phyloP scores from a whole-genome alignment of 176 grass and related monocot species.

The Raddia guianensis region DNA sequence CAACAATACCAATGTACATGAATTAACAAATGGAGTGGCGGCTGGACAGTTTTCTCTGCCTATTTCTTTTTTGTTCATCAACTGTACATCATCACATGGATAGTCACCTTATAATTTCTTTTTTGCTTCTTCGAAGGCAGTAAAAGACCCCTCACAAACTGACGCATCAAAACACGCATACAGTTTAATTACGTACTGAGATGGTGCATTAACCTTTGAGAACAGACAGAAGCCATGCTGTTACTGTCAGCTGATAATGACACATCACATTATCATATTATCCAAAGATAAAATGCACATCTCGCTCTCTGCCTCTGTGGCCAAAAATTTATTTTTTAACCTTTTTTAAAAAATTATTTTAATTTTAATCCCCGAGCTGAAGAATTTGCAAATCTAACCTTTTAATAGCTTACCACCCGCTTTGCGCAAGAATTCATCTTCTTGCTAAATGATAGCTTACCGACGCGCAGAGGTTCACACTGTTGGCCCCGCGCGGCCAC shows the following conservation, averaged over 20 bases:
- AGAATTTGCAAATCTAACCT: no score
- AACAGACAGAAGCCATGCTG: constrained; percentile 7
- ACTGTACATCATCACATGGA: not conserved
- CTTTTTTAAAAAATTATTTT: no score
- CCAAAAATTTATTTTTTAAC: no score
- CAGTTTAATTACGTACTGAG: not conserved
- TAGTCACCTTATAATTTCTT: not conserved
- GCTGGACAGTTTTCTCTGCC: no score
- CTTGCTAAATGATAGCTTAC: no score
- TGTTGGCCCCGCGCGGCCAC: no score
- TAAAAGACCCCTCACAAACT: not conserved
- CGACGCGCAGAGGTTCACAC: no score
- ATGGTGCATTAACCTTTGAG: not conserved
- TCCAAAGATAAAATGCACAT: not conserved
- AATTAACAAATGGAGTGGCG: no score
- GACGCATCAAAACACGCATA: not conserved
- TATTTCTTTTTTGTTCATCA: not conserved
- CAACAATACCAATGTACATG: no score
- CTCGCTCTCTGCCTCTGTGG: not conserved
- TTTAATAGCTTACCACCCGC: no score
- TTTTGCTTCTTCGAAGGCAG: not conserved
- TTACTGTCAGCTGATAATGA: constrained; percentile 33
- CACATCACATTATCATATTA: not conserved
- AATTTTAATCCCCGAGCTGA: no score
- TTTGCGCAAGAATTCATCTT: no score